phyloP scores from a whole-genome alignment of 1,139 yeast genomes.

The Blastobotrys indianensis region DNA sequence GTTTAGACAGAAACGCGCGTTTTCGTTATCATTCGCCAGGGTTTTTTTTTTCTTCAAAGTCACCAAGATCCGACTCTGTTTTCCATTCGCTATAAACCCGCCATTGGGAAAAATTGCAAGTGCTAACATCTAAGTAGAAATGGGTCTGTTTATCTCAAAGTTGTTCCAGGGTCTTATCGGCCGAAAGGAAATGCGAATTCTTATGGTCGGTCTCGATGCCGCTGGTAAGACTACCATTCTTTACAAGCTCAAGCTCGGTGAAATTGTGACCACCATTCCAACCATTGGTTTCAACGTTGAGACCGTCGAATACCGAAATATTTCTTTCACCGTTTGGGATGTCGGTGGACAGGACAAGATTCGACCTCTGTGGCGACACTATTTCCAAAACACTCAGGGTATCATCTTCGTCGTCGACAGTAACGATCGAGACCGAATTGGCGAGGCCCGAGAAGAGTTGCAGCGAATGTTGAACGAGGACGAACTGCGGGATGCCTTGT shows the following conservation, averaged over 20 bases:
- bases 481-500: conserved; percentile 84
- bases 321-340: conserved; percentile 93
- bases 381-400: conserved; percentile 92
- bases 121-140: conserved; percentile 24
- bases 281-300: conserved; percentile 93
- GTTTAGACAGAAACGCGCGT: no score
- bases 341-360: conserved; percentile 97
- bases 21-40: no score
- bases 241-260: conserved; percentile 85
- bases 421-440: conserved; percentile 88
- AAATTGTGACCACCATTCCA: conserved; percentile 88
- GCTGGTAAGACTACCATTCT: conserved; percentile 91
- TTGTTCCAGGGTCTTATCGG: conserved; percentile 72
- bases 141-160: conserved; percentile 89
- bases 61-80: background rate
- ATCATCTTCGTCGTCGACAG: conserved; percentile 90
- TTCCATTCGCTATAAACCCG: conserved; percentile 3
- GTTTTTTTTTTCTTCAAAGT: no score
- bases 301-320: conserved; percentile 91
- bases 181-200: conserved; percentile 68
- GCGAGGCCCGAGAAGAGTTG: conserved; percentile 89
- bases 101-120: background rate
- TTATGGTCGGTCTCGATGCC: conserved; percentile 92
- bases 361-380: conserved; percentile 94
- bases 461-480: conserved; percentile 94